Evolutionary conservation across 2,329 filamentous ascomycete species (phyloP).

Genomic region (Cladosporium sp.): DNA sequence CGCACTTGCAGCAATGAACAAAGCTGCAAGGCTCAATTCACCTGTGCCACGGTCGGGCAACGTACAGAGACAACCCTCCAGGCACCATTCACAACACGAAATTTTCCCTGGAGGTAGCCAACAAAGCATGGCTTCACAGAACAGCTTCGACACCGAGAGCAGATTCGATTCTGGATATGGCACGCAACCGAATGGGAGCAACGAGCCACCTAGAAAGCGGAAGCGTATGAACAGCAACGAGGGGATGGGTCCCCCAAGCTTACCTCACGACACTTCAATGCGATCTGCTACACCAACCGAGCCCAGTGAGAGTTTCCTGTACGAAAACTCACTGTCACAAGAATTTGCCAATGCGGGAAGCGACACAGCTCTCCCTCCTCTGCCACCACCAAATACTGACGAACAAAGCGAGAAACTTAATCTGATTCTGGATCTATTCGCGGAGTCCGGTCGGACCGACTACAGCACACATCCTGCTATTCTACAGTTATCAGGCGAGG

Average conservation of each 20-base stretch:
- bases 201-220: slow-evolving; percentile 81
- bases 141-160: slow-evolving; percentile 33
- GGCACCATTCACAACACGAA: slow-evolving; percentile 71
- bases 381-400: slow-evolving; percentile 60
- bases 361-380: slow-evolving; percentile 64
- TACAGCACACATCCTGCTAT: slow-evolving; percentile 76
- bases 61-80: slow-evolving; percentile 65
- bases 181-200: slow-evolving; percentile 52
- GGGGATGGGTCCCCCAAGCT: slow-evolving; percentile 34
- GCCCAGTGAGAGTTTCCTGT: slow-evolving; percentile 76
- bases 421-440: slow-evolving; percentile 74
- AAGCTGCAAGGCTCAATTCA: slow-evolving; percentile 84
- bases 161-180: slow-evolving; percentile 69
- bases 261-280: slow-evolving; percentile 57
- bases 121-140: slow-evolving; percentile 62
- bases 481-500: slow-evolving; percentile 70
- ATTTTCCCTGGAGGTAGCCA: slow-evolving; percentile 74
- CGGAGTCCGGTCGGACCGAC: slow-evolving; percentile 64
- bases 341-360: slow-evolving; percentile 50
- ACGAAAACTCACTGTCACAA: slow-evolving; percentile 48
- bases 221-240: slow-evolving; percentile 51
- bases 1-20: slow-evolving; percentile 93
- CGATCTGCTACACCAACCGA: slow-evolving; percentile 72
- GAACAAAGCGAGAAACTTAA: slow-evolving; percentile 79
- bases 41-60: slow-evolving; percentile 68